Evolutionary conservation across 164 flowering plant genomes (phyloP), one percentile per base, ranked within the genome.

Genomic region (Tetracentron sinense): DNA sequence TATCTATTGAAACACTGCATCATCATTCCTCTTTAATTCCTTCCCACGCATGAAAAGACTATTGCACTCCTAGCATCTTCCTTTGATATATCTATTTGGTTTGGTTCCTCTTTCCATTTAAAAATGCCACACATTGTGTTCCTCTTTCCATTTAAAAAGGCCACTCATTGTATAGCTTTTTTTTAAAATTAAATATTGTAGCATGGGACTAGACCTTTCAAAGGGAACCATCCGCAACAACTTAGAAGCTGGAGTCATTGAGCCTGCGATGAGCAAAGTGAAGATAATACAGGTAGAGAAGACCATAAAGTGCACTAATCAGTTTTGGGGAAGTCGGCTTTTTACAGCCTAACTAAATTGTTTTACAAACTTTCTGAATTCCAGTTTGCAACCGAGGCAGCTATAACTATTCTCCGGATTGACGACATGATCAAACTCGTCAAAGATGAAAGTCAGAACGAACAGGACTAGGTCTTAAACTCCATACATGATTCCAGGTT

Each of bases 331-430:
- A 26, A 15, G 2, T 23, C 19, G 33, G 30, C 56, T 14, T 6
- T 16, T 60, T 6, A 30, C 23, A 2, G 20, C 47, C 26, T 1
- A 26, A 25, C 42, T 31, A 6, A 30, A 17, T 26, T 31, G 25
- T 62, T 58, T 31, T n/a, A n/a, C 3, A 6, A 28, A 28, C 26
- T 30, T 27, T 54, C 6, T 60, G 31, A 30, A 47, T 61, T 1
- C n/a, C 82, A 95, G 99, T 95, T 95, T 82, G 99, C 99, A 16
- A 95, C 97, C 15, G 99, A 95, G 75, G 99, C 97, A 17, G 99
- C 99, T 14, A 95, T 95, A 49, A 92, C 99, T 7, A 95, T 95
- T 69, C 97, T 95, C 63, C 89, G 99, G 42, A 95, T 95, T 29
- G 97, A 92, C 63, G 97, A 90, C 74, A 91, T 92, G 97, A 95